Percentiles rank a stretch among this genome's conserved stretches.
phyloP scores from a whole-genome alignment of 306 rosid species.

The Dryas drummondii region DNA sequence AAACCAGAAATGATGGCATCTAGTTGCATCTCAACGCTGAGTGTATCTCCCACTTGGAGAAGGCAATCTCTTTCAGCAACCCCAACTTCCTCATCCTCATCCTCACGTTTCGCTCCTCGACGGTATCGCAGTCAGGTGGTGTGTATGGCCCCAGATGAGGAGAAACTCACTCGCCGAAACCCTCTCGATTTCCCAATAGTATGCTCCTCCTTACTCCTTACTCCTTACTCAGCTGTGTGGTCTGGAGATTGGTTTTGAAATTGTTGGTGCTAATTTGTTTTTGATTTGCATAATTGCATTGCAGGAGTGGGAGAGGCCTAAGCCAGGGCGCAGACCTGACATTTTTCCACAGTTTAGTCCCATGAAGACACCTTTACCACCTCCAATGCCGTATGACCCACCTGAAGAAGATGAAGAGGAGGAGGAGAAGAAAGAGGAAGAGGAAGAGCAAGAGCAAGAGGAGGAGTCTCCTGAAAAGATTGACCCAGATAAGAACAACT shows the following conservation, averaged over 20 bases:
- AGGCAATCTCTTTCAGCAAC: not conserved
- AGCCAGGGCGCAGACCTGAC: slow-evolving; percentile 41
- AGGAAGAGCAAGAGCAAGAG: slow-evolving; percentile 37
- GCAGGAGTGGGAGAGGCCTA: slow-evolving; percentile 48
- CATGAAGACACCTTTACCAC: slow-evolving; percentile 42
- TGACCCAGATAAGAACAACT: slow-evolving; percentile 24
- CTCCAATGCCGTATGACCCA: slow-evolving; percentile 43
- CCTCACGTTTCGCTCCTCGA: not conserved
- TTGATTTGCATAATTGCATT: slow-evolving; percentile 4
- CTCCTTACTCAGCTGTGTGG: not conserved
- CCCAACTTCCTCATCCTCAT: not conserved
- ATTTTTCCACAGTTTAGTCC: slow-evolving; percentile 47
- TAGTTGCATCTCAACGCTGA: slow-evolving; percentile 4
- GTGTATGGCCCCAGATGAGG: slow-evolving; percentile 40
- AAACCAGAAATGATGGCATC: slow-evolving; percentile 1
- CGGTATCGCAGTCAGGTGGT: slow-evolving; percentile 17
- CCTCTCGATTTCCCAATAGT: slow-evolving; percentile 41
- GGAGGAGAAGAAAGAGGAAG: slow-evolving; percentile 38
- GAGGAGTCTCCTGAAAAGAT: slow-evolving; percentile 37
- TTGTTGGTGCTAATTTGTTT: not conserved
- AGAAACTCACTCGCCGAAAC: slow-evolving; percentile 41
- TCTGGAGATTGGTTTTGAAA: not conserved
- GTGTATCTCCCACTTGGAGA: not conserved
- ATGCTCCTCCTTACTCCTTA: not conserved
- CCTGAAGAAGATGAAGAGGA: slow-evolving; percentile 58